phyloP scores from a whole-genome alignment of 2,329 filamentous ascomycete species.

The Pseudogymnoascus sp. region DNA sequence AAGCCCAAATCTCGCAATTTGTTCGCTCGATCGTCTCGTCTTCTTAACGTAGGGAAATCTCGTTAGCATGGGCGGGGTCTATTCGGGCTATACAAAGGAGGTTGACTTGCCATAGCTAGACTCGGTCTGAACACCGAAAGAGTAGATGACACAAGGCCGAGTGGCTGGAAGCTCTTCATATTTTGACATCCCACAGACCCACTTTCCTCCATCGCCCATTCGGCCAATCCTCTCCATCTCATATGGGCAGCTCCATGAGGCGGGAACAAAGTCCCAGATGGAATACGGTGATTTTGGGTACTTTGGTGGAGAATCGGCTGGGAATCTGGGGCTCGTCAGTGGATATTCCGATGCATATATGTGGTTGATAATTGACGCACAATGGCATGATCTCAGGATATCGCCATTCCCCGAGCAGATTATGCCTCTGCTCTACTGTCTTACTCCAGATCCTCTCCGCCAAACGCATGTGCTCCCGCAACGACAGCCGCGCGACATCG shows the following conservation, averaged over 20 bases:
- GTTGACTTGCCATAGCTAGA: slow-evolving; percentile 30
- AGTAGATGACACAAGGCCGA: slow-evolving; percentile 32
- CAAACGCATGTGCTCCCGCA: neutral
- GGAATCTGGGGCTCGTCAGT: slow-evolving; percentile 20
- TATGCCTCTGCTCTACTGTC: slow-evolving; percentile 27
- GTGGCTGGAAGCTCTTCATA: slow-evolving; percentile 25
- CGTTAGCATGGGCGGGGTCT: neutral
- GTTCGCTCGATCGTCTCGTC: slow-evolving; percentile 33
- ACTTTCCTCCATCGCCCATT: slow-evolving; percentile 37
- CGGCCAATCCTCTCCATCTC: slow-evolving; percentile 35
- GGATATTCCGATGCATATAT: neutral
- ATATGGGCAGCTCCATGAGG: slow-evolving; percentile 35
- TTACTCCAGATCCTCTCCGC: slow-evolving; percentile 26
- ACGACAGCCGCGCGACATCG: neutral
- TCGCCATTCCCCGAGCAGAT: slow-evolving; percentile 21
- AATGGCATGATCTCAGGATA: slow-evolving; percentile 24
- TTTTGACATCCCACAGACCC: slow-evolving; percentile 36
- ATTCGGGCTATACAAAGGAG: neutral
- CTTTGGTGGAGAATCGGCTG: slow-evolving; percentile 12
- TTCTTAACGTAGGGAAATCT: slow-evolving; percentile 21
- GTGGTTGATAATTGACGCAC: slow-evolving; percentile 11
- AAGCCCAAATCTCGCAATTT: slow-evolving; percentile 34
- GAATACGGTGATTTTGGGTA: slow-evolving; percentile 29
- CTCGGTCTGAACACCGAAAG: slow-evolving; percentile 34
- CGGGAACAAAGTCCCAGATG: slow-evolving; percentile 36